Evolutionary conservation across 139 green algal species (phyloP).

Genomic region (Bryopsis sp.): DNA sequence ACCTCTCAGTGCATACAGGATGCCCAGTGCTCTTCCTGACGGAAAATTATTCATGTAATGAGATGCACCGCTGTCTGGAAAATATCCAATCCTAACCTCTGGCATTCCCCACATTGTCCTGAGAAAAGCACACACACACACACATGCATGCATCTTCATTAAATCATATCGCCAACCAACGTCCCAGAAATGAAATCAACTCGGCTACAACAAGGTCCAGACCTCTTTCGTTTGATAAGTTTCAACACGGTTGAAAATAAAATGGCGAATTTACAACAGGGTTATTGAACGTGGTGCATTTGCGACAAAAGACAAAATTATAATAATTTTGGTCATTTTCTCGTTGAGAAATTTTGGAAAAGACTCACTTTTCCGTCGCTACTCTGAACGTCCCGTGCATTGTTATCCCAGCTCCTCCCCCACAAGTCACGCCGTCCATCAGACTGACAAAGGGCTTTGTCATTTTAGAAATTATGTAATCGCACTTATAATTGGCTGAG

Average conservation of each 20-base stretch:
- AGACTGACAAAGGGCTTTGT: slow-evolving; percentile 67
- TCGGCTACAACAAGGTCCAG: too few relatives aligned
- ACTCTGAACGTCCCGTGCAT: slow-evolving; percentile 79
- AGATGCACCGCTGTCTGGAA: slow-evolving; percentile 12
- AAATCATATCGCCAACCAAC: too few relatives aligned
- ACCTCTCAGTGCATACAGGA: slow-evolving; percentile 6
- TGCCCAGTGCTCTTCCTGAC: not conserved
- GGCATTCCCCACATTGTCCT: slow-evolving; percentile 12
- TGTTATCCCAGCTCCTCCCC: slow-evolving; percentile 78
- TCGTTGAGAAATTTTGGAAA: not conserved
- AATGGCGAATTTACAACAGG: too few relatives aligned
- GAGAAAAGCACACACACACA: too few relatives aligned
- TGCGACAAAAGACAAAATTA: too few relatives aligned
- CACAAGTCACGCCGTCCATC: slow-evolving; percentile 89
- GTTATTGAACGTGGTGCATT: too few relatives aligned
- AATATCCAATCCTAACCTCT: slow-evolving; percentile 9
- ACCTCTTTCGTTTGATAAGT: too few relatives aligned
- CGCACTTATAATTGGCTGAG: slow-evolving; percentile 37
- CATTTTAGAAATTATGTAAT: slow-evolving; percentile 39
- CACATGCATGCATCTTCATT: too few relatives aligned
- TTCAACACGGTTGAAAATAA: too few relatives aligned
- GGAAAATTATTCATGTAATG: not conserved
- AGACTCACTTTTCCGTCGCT: slow-evolving; percentile 69
- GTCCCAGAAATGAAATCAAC: too few relatives aligned
- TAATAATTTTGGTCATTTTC: not conserved